These are phyloP conservation scores for Volvox africanus DNA, from an alignment of 139 green algal genomes.

Conservation along the genomic window DNA sequence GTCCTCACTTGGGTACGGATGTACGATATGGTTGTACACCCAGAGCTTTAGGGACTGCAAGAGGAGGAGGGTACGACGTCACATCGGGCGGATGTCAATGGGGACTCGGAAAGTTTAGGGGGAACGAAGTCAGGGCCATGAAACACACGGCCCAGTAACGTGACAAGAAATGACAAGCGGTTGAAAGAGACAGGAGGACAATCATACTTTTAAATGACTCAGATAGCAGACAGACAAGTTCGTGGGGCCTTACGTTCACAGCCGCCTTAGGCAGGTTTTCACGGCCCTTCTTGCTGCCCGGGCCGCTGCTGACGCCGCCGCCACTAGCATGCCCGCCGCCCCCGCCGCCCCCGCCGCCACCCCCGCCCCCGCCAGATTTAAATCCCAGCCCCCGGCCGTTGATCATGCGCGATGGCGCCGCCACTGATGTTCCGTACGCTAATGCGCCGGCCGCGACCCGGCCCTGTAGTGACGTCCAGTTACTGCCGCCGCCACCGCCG, in stretches of 20 bases:
- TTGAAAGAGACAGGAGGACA: too few species aligned
- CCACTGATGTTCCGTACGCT: conserved; percentile 38
- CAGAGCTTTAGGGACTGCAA: conserved; percentile 57
- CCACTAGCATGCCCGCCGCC: not conserved
- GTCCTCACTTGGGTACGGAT: conserved; percentile 65
- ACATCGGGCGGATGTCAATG: too few species aligned
- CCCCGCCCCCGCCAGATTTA: conserved; percentile 12
- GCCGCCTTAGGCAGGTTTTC: conserved; percentile 52
- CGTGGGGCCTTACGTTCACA: not conserved
- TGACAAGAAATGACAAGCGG: too few species aligned
- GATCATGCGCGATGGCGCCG: conserved; percentile 43
- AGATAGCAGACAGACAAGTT: too few species aligned
- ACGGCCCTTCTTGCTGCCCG: conserved; percentile 45
- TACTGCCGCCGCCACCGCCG: conserved; percentile 14
- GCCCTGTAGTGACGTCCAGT: conserved; percentile 40
- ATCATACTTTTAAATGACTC: too few species aligned
- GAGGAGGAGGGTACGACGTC: too few species aligned
- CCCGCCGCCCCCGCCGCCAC: conserved; percentile 9
- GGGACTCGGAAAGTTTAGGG: too few species aligned
- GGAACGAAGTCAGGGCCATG: too few species aligned
- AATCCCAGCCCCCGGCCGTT: conserved; percentile 34
- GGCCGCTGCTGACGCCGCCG: not conserved
- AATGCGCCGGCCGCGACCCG: conserved; percentile 29
- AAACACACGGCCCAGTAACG: too few species aligned
- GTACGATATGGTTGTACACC: conserved; percentile 64